Base-by-base conservation (phyloP, 306 rosid genomes). In the Notholithocarpus densiflorus region DNA sequence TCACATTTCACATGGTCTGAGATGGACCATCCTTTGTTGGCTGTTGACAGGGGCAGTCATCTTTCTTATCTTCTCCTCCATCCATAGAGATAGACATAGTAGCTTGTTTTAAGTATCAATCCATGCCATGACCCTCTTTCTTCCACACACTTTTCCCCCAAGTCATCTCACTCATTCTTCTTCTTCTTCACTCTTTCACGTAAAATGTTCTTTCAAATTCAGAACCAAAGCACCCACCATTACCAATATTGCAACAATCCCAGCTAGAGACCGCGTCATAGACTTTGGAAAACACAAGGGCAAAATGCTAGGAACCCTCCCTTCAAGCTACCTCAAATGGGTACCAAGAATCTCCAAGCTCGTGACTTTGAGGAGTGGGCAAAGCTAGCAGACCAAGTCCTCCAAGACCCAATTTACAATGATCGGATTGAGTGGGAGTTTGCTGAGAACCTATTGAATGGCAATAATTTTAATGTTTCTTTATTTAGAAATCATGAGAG, bases 351-450 rank as follows among this genome's bases (percentile, higher is more conserved):
- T 21, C 84, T 90, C 24, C 71, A 89, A 14, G 84, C 93, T 19
- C 84, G 87, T 0, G 83, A 90, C 18, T 83, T 76, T 20, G 83
- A 86, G 43, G 81, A 80, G 27, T 90, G 93, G 92, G 93, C 89
- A 14, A 83, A 73, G 31, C 88, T 89, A 5, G 93, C 90, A 2
- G 93, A 92, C 82, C 82, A 89, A 23, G 97, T 92, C 71, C 89
- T 92, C 6, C 54, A n/a, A 31, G 94, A 92, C 66, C 92, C 86
- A 0, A 7, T 89, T 75, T 89, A 92, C 87, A 57, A 62, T 34
- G 93, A 92, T 86, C 87, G 88, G 52, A 74, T 89, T 26, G 89
- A 90, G 78, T 90, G 92, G 92, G 97, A 90, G 72, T 68, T 87
- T 11, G 92, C 92, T 0, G 70, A 75, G 74, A 85, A 78, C 52